Evolutionary conservation across 805 yeast genomes (phyloP).

Genomic region (Millerozyma miso): DNA sequence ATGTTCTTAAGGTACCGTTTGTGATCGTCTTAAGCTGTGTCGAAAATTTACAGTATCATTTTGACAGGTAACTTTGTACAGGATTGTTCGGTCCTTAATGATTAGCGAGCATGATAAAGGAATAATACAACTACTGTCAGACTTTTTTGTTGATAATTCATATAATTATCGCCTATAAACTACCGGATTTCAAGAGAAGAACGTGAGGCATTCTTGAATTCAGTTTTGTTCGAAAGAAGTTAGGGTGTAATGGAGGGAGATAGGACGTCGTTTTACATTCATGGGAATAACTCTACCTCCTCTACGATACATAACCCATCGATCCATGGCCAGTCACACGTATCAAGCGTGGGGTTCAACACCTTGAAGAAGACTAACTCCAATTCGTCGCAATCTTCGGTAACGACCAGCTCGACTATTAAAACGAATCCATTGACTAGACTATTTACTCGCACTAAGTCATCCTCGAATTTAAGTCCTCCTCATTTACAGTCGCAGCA

Average conservation of each 20-base stretch:
- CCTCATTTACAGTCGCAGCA: conserved; percentile 3
- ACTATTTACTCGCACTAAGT: conserved; percentile 27
- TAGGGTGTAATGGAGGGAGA: conserved; percentile 1
- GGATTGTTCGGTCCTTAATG: not conserved
- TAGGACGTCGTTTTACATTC: conserved; percentile 6
- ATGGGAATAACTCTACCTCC: conserved; percentile 8
- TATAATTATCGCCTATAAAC: too few relatives aligned
- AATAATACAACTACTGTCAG: too few relatives aligned
- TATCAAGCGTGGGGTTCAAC: conserved; percentile 29
- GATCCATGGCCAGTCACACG: conserved; percentile 7
- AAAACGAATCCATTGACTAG: conserved; percentile 27
- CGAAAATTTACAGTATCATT: too few relatives aligned
- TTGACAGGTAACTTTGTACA: not conserved
- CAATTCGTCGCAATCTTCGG: conserved; percentile 21
- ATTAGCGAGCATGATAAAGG: not conserved
- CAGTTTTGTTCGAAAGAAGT: too few relatives aligned
- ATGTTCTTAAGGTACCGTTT: too few relatives aligned
- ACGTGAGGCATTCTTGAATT: too few relatives aligned
- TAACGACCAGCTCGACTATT: conserved; percentile 16
- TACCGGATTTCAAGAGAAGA: too few relatives aligned
- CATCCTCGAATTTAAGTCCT: conserved; percentile 13
- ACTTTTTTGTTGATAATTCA: too few relatives aligned
- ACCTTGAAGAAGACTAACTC: conserved; percentile 28
- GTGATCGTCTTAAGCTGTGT: not conserved
- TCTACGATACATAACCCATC: conserved; percentile 6